Evolutionary conservation across 2,329 filamentous ascomycete species (phyloP), one percentile per base, ranked within the genome.

Genomic region (Cadophora sp.): DNA sequence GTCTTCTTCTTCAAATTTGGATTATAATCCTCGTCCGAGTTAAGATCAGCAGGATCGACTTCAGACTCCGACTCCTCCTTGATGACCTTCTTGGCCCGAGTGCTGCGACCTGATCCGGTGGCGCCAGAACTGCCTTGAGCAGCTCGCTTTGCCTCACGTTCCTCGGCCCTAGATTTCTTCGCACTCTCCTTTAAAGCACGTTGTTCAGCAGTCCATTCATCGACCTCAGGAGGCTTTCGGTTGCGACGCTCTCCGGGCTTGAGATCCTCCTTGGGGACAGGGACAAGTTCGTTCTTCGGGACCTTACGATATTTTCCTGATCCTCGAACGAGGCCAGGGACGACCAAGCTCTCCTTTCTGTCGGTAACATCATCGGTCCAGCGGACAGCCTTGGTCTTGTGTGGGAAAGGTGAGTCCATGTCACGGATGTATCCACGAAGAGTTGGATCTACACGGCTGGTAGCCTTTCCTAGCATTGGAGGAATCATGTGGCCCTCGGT

Each of bases 401-500:
- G 12, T 43, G 40, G 40, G 16, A 16, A 12, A 16, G 2, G 11
- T 16, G 40, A 12, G n/a, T 63, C 26, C 46, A 69, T 27, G 29
- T 77, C 74, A 4, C 76, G 72, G 14, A 73, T 62, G 40, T 73
- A 74, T 1, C 75, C 76, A 6, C 76, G 71, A 56, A 76, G 63
- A 0, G 53, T 65, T 1, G 64, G 31, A 60, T 73, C 65, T 12
- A 64, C 22, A 1, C 27, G 12, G 4, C 46, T 26, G 4, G 63
- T 62, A 5, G 63, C 65, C 62, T 74, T 76, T 9, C 71, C 72
- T 8, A 75, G 50, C 1, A 67, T 48, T 4, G 76, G 76, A n/a
- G 76, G 76, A 24, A 77, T 74, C 61, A 77, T 59, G 40, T 77
- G 76, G 3, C 76, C 76, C 68, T 77, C 76, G 1, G 48, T 60